Percentiles rank a stretch among this genome's conserved stretches.
phyloP scores from a whole-genome alignment of 2,329 filamentous ascomycete genomes.

The Leptographium galeiforme region DNA sequence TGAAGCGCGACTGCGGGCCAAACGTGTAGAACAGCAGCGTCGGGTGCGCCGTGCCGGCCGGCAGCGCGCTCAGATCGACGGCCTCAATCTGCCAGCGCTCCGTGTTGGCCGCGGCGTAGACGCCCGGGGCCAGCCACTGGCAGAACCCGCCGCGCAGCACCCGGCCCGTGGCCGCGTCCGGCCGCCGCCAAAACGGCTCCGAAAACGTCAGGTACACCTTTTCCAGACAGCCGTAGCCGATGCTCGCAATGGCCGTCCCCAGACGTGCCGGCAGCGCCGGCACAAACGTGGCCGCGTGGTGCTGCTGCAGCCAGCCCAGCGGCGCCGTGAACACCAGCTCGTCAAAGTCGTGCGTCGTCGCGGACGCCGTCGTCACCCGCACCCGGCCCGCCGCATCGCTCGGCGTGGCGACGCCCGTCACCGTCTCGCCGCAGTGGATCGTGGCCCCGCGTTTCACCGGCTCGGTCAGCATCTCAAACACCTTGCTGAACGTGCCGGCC shows the following conservation, averaged over 20 bases:
- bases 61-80: slow-evolving; percentile 61
- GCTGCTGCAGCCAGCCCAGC: slow-evolving; percentile 53
- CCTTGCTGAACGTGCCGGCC: slow-evolving; percentile 43
- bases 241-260: slow-evolving; percentile 45
- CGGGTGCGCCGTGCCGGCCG: slow-evolving; percentile 47
- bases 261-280: slow-evolving; percentile 45
- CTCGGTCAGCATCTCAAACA: slow-evolving; percentile 43
- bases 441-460: slow-evolving; percentile 41
- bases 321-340: slow-evolving; percentile 56
- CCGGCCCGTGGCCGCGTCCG: slow-evolving; percentile 21
- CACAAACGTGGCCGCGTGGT: slow-evolving; percentile 41
- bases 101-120: slow-evolving; percentile 52
- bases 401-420: slow-evolving; percentile 26
- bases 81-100: slow-evolving; percentile 61
- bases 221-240: slow-evolving; percentile 58
- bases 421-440: slow-evolving; percentile 37
- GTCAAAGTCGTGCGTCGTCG: slow-evolving; percentile 41
- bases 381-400: slow-evolving; percentile 13
- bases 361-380: slow-evolving; percentile 33
- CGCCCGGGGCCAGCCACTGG: slow-evolving; percentile 56
- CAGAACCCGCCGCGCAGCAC: slow-evolving; percentile 49
- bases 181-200: slow-evolving; percentile 54
- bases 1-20: slow-evolving; percentile 44
- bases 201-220: slow-evolving; percentile 57
- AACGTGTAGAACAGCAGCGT: slow-evolving; percentile 77